Evolutionary conservation across 2,329 filamentous ascomycete species (phyloP).

Genomic region (Aspergillus sojae): DNA sequence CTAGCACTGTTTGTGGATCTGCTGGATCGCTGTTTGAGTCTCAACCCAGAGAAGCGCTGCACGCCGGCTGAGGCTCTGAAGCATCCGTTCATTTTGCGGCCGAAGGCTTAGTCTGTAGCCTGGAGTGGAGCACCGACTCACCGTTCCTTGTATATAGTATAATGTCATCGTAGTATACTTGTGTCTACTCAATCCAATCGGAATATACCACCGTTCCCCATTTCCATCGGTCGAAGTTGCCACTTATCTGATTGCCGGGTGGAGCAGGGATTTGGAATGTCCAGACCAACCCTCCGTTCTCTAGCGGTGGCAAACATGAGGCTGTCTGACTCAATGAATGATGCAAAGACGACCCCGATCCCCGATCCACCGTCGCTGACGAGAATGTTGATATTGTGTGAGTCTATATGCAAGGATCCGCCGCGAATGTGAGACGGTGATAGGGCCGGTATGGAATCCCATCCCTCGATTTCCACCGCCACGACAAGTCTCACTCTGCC

Average conservation of each 20-base stretch:
- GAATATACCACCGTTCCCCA: not conserved
- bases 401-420: not conserved
- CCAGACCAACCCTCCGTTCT: not conserved
- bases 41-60: constrained; percentile 92
- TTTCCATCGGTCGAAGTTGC: not conserved
- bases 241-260: not conserved
- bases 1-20: constrained; percentile 83
- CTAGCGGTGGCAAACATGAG: not conserved
- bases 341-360: constrained; percentile 2
- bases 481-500: no score
- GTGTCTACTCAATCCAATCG: not conserved
- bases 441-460: not conserved
- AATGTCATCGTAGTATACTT: constrained; percentile 12
- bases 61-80: constrained; percentile 82
- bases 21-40: constrained; percentile 80
- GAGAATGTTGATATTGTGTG: not conserved
- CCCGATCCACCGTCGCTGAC: not conserved
- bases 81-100: constrained; percentile 78
- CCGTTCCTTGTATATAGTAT: constrained; percentile 13
- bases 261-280: not conserved
- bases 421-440: not conserved
- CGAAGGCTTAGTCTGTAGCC: constrained; percentile 26
- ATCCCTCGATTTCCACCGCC: not conserved
- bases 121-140: not conserved
- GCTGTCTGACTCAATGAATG: not conserved